Evolutionary conservation across 1,284 basidiomycete species (phyloP), one percentile per base, ranked within the genome.

Genomic region (Tilletia horrida): DNA sequence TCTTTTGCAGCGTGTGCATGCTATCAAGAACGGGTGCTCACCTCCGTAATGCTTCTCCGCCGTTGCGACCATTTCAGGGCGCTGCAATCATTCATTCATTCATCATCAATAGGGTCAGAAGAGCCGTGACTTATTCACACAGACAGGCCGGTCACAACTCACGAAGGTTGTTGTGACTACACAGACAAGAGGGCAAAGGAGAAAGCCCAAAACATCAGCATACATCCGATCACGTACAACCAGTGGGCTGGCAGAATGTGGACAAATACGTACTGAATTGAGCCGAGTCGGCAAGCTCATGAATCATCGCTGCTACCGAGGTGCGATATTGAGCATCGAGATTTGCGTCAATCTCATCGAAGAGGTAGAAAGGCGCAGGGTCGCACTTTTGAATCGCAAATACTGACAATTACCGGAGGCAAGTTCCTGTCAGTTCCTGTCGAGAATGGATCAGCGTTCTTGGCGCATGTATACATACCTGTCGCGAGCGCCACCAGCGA

Each of bases 371-470:
- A 0, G 96, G 96, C 0, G 96, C 96, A 0, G 96, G 96, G 80
- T 99, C 96, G 82, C 94, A 97, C 83, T 96, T 97, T 82, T 99
- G 96, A 76, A 98, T 98, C 8, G 95, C 93, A 80, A 98, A 98
- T 21, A 99, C 94, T 90, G 74, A 27, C 23, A 29, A 18, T 2
- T 14, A 31, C 27, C 23, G 25, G 21, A 64, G 4, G 6, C 4
- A 11, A 18, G 6, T 21, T 40, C 8, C 3, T n/a, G 35, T 40
- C 18, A 64, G 50, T 35, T 1, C 50, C 21, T 2, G 13, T 9
- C 14, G 6, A 8, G 29, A 1, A 44, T 14, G 7, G 4, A 44
- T 21, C 21, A 16, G 11, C 6, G 23, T 44, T 27, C 45, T 21
- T 7, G 35, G 35, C 61, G 48, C n/a, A n/a, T n/a, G 35, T 31